Conservation (phyloP, 495 filamentous ascomycete genomes). For the Entonaema liquescens region DNA sequence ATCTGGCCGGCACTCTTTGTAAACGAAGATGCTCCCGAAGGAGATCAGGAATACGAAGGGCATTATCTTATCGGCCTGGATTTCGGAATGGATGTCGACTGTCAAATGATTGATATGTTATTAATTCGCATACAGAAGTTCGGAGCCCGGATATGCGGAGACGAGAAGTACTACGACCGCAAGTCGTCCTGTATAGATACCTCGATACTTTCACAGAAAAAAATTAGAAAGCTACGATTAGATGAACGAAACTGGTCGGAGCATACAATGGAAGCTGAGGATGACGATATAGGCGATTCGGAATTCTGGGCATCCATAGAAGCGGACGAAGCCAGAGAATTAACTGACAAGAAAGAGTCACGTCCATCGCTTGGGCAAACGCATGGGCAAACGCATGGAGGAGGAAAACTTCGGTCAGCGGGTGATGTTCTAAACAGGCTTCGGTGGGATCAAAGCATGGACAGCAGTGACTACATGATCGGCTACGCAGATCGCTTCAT, state of each 20-base stretch:
- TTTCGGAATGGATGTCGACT: too few species aligned
- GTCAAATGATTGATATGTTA: too few species aligned
- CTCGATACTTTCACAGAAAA: constrained; percentile 47
- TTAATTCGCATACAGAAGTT: constrained; percentile 58
- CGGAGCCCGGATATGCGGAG: constrained; percentile 53
- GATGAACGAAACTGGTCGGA: constrained; percentile 62
- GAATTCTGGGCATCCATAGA: constrained; percentile 33
- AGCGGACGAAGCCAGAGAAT: constrained; percentile 9
- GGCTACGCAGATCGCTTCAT: constrained; percentile 80
- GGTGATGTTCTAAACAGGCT: constrained; percentile 76
- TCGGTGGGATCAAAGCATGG: constrained; percentile 72
- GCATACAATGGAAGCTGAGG: constrained; percentile 46
- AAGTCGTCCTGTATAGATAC: constrained; percentile 58
- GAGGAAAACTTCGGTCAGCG: constrained; percentile 53
- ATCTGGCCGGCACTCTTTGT: constrained; percentile 68
- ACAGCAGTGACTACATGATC: constrained; percentile 70
- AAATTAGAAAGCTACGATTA: constrained; percentile 51
- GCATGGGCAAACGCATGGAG: constrained; percentile 33
- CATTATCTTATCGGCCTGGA: constrained; percentile 67
- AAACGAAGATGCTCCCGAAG: constrained; percentile 29
- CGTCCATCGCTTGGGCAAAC: constrained; percentile 17
- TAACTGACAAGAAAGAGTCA: constrained; percentile 33
- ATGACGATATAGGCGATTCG: constrained; percentile 42
- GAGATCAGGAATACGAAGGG: constrained; percentile 56
- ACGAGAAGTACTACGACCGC: constrained; percentile 59